phyloP scores from a whole-genome alignment of 192 early-diverging fungal species.

The Entomortierella beljakovae region DNA sequence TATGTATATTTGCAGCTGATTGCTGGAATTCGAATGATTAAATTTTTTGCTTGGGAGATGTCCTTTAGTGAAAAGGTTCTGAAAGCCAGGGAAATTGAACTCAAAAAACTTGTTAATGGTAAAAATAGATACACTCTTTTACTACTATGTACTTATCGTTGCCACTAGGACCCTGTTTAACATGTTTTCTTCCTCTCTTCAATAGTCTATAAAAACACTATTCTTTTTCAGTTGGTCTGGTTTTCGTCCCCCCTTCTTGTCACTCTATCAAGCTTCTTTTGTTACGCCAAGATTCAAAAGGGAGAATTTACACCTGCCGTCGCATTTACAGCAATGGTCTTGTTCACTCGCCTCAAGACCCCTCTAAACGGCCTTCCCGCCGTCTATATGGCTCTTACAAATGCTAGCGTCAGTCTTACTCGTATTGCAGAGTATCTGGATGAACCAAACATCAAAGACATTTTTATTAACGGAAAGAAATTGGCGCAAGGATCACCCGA shows the following conservation, averaged over 20 bases:
- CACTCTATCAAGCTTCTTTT: slow-evolving; percentile 67
- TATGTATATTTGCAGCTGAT: too few species aligned
- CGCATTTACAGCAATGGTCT: slow-evolving; percentile 78
- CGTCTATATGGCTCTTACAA: slow-evolving; percentile 54
- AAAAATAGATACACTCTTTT: slow-evolving; percentile 4
- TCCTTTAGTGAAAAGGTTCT: slow-evolving; percentile 72
- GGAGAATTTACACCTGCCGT: slow-evolving; percentile 71
- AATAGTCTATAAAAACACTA: slow-evolving; percentile 51
- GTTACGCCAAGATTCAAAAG: slow-evolving; percentile 67
- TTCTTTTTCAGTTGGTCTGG: slow-evolving; percentile 48
- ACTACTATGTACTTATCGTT: background rate
- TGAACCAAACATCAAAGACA: slow-evolving; percentile 65
- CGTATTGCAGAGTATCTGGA: slow-evolving; percentile 60
- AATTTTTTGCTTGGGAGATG: slow-evolving; percentile 86
- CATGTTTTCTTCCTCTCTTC: slow-evolving; percentile 1
- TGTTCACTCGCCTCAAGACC: slow-evolving; percentile 68
- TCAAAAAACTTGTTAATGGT: slow-evolving; percentile 59
- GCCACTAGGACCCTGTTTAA: background rate
- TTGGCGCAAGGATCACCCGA: slow-evolving; percentile 11
- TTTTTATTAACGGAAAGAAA: slow-evolving; percentile 37
- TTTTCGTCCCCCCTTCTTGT: slow-evolving; percentile 69
- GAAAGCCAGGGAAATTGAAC: slow-evolving; percentile 59
- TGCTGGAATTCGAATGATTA: slow-evolving; percentile 92
- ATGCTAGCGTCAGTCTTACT: slow-evolving; percentile 58
- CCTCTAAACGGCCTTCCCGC: slow-evolving; percentile 62